Evolutionary conservation across 768 basidiomycete species (phyloP), one percentile per base, ranked within the genome.

Genomic region (Lactarius pseudohatsudake): DNA sequence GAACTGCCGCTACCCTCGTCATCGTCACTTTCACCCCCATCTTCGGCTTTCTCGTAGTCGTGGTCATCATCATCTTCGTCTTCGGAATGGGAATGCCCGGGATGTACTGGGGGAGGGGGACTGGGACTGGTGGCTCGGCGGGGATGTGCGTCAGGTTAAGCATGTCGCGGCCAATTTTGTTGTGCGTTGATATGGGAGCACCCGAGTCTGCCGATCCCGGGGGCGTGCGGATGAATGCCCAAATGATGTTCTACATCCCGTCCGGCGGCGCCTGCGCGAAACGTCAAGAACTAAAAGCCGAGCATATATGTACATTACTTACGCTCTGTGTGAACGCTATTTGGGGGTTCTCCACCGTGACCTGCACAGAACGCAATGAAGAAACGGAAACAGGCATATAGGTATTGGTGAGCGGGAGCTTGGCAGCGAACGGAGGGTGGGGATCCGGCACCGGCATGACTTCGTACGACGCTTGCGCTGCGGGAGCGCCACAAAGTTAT

Each of bases 181-280:
- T 22, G 72, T 90, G 88, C 69, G 83, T 78, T 15, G 68, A 26
- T 26, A 41, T 71, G 3, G 72, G 70, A 0, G 87, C 86, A 67
- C 81, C 77, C 0, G 67, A 69, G 0, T 80, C 79, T 0, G 2
- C 36, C 0, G 79, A 75, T 26, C 73, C 74, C 26, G 26, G 26
- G 6, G 89, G 79, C 1, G 72, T 75, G 6, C 72, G 76, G 20
- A 85, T 81, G 70, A 83, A 86, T 4, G 88, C 89, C 75, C 79
- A 91, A 56, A 92, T 88, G 64, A 90, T 70, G 9, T 73, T 62
- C 69, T 81, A 81, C 30, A 68, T 76, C 6, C 74, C 78, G 67
- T 79, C 78, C 28, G 64, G 70, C 61, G 82, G 80, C 7, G 80
- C 76, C 85, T 86, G 60, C 38, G 67, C 20, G 36, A 36, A 36